Conservation (phyloP, 768 basidiomycete species). For the Suillus alpinus region DNA sequence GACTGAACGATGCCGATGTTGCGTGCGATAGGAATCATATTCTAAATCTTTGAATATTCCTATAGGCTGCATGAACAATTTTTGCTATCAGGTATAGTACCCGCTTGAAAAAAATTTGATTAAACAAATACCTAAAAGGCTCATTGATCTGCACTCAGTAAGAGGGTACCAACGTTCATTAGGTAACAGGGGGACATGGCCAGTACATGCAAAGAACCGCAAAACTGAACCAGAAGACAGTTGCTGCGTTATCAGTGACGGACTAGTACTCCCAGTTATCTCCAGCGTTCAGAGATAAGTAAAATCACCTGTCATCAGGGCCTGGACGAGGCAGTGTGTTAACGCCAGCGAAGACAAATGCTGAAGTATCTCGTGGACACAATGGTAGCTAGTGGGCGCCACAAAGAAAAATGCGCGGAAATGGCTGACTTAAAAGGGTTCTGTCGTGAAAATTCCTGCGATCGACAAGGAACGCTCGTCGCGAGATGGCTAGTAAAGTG, state of each 20-base stretch:
- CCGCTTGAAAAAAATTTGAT: neutral
- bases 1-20: neutral
- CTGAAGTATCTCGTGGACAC: neutral
- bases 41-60: neutral
- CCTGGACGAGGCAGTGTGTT: neutral
- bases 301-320: constrained; percentile 1
- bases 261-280: neutral
- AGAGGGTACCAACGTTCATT: neutral
- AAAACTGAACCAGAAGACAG: neutral
- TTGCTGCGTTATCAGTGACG: neutral
- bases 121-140: neutral
- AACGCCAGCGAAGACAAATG: neutral
- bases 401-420: constrained; percentile 1
- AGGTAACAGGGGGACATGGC: neutral
- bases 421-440: neutral
- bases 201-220: neutral
- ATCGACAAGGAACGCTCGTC: neutral
- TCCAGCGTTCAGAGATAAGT: neutral
- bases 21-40: neutral
- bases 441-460: neutral
- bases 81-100: constrained; percentile 2
- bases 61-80: constrained; percentile 3
- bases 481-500: neutral
- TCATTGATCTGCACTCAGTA: neutral
- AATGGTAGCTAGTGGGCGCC: neutral